Conservation (phyloP, 2,329 filamentous ascomycete species). For the Fusarium newnesense region DNA sequence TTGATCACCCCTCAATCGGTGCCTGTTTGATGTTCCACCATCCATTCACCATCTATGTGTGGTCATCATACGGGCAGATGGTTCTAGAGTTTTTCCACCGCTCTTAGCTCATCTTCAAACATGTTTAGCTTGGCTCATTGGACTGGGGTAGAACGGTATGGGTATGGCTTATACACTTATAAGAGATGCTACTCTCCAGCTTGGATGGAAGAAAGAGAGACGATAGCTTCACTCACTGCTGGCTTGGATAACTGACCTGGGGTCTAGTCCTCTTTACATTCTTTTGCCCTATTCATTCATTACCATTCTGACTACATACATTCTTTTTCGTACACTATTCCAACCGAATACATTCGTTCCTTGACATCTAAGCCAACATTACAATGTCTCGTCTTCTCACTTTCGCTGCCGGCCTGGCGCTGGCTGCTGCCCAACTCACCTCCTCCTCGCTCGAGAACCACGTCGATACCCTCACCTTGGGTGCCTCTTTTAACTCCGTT, state of each 20-base stretch:
- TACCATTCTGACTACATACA: conserved; percentile 28
- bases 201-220: background rate
- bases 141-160: background rate
- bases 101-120: conserved; percentile 9
- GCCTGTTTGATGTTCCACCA: conserved; percentile 35
- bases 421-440: conserved; percentile 41
- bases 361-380: background rate
- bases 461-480: conserved; percentile 59
- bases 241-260: conserved; percentile 36
- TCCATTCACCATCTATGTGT: conserved; percentile 24
- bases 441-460: conserved; percentile 44
- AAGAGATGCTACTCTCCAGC: conserved; percentile 24
- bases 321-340: conserved; percentile 17
- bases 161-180: conserved; percentile 31
- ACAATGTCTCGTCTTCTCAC: conserved; percentile 42
- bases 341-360: conserved; percentile 10
- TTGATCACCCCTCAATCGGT: conserved; percentile 30
- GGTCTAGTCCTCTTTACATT: conserved; percentile 37
- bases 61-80: background rate
- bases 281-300: conserved; percentile 40
- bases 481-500: conserved; percentile 64
- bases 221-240: conserved; percentile 31
- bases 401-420: conserved; percentile 41
- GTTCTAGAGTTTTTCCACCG: conserved; percentile 35
- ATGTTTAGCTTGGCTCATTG: conserved; percentile 18